Evolutionary conservation across 2,329 filamentous ascomycete genomes (phyloP).

Genomic region (Aspergillus ibericus): DNA sequence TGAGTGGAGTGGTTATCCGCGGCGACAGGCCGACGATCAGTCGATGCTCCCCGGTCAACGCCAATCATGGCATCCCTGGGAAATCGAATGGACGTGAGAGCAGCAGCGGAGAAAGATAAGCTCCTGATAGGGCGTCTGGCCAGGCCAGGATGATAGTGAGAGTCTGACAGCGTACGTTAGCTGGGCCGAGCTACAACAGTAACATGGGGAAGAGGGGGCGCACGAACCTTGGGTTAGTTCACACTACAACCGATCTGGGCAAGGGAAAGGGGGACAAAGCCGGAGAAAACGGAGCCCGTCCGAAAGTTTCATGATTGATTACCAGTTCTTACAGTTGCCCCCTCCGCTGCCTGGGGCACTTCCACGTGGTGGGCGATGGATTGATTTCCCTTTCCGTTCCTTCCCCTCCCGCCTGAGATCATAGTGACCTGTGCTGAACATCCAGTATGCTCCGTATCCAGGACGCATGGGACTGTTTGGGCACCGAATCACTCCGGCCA

Average conservation of each 20-base stretch:
- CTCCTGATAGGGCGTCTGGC: not conserved
- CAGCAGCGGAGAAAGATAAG: not conserved
- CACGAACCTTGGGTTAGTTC: not conserved
- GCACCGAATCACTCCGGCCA: no score
- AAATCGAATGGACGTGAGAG: no score
- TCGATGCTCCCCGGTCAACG: not conserved
- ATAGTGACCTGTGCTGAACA: not conserved
- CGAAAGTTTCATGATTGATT: not conserved
- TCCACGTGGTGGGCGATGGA: not conserved
- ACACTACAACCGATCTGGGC: not conserved
- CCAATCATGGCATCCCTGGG: not conserved
- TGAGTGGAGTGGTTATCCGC: not conserved
- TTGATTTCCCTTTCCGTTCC: not conserved
- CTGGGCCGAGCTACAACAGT: not conserved
- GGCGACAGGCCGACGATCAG: not conserved
- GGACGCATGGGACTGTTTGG: not conserved
- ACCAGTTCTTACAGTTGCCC: no score
- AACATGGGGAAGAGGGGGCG: not conserved
- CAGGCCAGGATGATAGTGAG: not conserved
- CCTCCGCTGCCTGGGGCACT: no score
- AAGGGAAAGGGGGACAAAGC: not conserved
- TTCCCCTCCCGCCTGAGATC: not conserved
- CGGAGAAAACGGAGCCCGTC: not conserved
- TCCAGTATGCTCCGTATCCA: not conserved
- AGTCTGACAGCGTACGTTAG: not conserved